A percentile compares a stretch with the other conserved stretches of the same genome.
Conservation (phyloP, 2,329 filamentous ascomycete genomes). For the Sporothrix schenckii region DNA sequence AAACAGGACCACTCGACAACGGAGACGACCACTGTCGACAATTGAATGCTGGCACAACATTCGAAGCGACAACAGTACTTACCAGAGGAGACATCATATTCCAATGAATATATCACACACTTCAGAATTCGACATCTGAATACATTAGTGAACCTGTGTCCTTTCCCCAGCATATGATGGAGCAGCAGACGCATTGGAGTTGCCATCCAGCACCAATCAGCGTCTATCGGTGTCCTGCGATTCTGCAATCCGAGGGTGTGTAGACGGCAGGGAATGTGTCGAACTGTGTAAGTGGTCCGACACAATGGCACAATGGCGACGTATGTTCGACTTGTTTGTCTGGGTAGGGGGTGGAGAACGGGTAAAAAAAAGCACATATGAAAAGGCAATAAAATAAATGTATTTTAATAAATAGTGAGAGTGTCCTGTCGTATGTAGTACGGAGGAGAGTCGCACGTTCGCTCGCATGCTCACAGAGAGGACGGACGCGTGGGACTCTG, state of each 20-base stretch:
- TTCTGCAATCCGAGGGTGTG: constrained; percentile 11
- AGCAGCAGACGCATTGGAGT: not conserved
- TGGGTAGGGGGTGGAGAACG: not conserved
- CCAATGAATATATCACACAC: not conserved
- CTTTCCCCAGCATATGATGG: not conserved
- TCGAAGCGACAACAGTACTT: not conserved
- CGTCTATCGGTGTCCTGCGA: not conserved
- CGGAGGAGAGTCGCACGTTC: not conserved
- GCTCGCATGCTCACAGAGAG: not conserved
- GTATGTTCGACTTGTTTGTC: not conserved
- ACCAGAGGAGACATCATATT: not conserved
- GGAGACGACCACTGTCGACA: not conserved
- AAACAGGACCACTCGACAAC: not conserved
- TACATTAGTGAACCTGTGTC: not conserved
- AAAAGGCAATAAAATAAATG: not conserved
- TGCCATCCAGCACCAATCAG: not conserved
- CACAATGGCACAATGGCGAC: constrained; percentile 1
- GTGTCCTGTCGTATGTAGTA: not conserved
- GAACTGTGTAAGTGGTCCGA: constrained; percentile 17
- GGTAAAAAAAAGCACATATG: not conserved
- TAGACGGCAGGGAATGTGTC: not conserved
- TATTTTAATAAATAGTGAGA: no score
- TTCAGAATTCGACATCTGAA: not conserved
- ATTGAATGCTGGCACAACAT: not conserved
- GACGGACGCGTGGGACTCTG: constrained; percentile 1